Conservation (phyloP, 306 rosid species). For the Trifolium fragiferum region DNA sequence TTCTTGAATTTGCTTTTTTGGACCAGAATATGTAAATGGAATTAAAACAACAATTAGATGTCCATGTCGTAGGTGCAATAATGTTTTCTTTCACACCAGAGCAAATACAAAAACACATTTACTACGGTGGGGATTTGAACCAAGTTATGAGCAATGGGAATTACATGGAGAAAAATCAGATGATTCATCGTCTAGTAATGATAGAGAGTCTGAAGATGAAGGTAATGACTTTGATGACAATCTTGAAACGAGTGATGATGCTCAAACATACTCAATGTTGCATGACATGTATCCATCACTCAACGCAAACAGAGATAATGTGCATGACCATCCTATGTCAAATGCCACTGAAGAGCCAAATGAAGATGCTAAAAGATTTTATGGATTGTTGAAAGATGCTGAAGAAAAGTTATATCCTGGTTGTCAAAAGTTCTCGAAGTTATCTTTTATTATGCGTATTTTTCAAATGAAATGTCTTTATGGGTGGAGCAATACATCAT, state of each 20-base stretch:
- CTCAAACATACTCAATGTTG: not conserved
- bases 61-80: no score
- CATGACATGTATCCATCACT: conserved; percentile 1
- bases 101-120: no score
- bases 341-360: conserved; percentile 11
- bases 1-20: no score
- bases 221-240: not conserved
- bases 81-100: no score
- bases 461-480: conserved; percentile 18
- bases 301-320: not conserved
- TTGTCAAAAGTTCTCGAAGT: conserved; percentile 1
- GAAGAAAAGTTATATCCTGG: conserved; percentile 4
- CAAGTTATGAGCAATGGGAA: no score
- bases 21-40: no score
- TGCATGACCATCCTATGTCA: not conserved
- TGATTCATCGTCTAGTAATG: no score
- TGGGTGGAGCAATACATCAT: conserved; percentile 3
- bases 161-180: no score
- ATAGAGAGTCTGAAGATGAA: not conserved
- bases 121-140: no score
- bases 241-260: conserved; percentile 7
- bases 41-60: no score
- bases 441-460: not conserved
- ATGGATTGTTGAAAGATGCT: conserved; percentile 15
- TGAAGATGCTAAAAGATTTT: not conserved